Evolutionary conservation across 352 stramenopile genomes (phyloP), one percentile per base, ranked within the genome.

Genomic region (Phytopythium cucurbitacearum): DNA sequence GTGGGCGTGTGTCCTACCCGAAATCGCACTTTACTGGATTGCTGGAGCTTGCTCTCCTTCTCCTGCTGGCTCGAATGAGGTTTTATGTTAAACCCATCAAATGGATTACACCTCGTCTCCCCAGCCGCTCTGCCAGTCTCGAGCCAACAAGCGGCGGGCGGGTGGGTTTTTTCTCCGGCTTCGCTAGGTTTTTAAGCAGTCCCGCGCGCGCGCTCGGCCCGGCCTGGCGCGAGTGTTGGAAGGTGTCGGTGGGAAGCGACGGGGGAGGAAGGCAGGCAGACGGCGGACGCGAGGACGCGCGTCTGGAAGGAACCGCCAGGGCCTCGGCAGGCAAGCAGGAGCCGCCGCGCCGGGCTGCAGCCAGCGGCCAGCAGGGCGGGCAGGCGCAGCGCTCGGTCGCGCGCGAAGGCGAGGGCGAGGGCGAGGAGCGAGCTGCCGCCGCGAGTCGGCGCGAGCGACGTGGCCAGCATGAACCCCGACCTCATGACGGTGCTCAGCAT

Each of bases 401-500:
- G 16, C 3, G 16, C 6, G 35, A 10, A 3, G 10, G 9, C 10
- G 28, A 48, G 21, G 43, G 5, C 21, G 16, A 28, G 21, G 21
- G 21, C 21, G 21, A 28, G 21, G 21, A 28, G 21, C 21, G 21
- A 28, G 21, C 21, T 28, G 21, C 21, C 21, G 21, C 21, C 21
- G 21, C 21, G 21, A 15, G 40, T 44, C 9, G 34, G 46, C 34
- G 34, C 33, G 34, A 35, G 32, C 35, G 37, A 36, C 38, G 53
- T 39, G 56, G 46, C 40, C 48, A 49, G 49, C 64, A 76, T 76
- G 67, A 76, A 76, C 49, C 59, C 67, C 39, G 67, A 76, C 54
- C 64, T 87, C 45, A 91, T 91, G 80, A 79, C 74, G 60, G 80
- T 91, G 64, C 64, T 87, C 33, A 87, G 76, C 55, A 91, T 91